These are phyloP conservation scores for Alternaria brassicae DNA, from an alignment of 2,329 filamentous ascomycete species.

Conservation along the genomic window DNA sequence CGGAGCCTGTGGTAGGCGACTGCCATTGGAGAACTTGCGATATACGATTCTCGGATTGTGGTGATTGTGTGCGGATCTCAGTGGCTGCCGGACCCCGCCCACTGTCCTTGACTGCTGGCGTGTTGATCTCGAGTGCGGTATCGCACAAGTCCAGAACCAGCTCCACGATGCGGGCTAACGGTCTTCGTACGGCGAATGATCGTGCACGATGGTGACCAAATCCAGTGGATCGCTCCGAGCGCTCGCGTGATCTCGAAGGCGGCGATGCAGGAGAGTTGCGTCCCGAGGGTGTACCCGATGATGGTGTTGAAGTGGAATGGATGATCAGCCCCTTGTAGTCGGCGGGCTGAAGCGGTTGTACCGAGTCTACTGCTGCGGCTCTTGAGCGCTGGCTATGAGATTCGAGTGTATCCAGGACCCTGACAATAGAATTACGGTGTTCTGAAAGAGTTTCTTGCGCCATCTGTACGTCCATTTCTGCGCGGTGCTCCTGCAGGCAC, in stretches of 20 bases:
- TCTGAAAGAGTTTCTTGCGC: slow-evolving; percentile 90
- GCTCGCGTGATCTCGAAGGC: slow-evolving; percentile 70
- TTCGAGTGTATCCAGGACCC: slow-evolving; percentile 90
- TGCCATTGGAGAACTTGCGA: slow-evolving; percentile 97
- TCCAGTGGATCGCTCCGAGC: slow-evolving; percentile 71
- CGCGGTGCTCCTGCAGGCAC: slow-evolving; percentile 92
- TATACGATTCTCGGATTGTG: slow-evolving; percentile 93
- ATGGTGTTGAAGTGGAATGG: slow-evolving; percentile 71
- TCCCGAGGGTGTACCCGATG: slow-evolving; percentile 72
- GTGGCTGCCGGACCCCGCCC: slow-evolving; percentile 69
- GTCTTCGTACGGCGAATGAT: slow-evolving; percentile 89
- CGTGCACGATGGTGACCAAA: slow-evolving; percentile 81
- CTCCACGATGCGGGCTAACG: slow-evolving; percentile 92
- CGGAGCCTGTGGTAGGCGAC: slow-evolving; percentile 85
- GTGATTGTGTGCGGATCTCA: slow-evolving; percentile 90
- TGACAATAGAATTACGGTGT: slow-evolving; percentile 93
- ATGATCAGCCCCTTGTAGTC: slow-evolving; percentile 92
- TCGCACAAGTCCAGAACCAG: slow-evolving; percentile 94
- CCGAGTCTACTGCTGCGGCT: slow-evolving; percentile 58
- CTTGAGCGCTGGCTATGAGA: slow-evolving; percentile 71
- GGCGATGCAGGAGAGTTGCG: slow-evolving; percentile 73
- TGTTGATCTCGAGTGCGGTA: slow-evolving; percentile 92
- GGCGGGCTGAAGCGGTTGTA: slow-evolving; percentile 61
- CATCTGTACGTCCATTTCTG: slow-evolving; percentile 97
- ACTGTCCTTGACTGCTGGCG: slow-evolving; percentile 85